Evolutionary conservation across 352 stramenopile genomes (phyloP), one percentile per base, ranked within the genome.

Genomic region (Phytopythium montanum): DNA sequence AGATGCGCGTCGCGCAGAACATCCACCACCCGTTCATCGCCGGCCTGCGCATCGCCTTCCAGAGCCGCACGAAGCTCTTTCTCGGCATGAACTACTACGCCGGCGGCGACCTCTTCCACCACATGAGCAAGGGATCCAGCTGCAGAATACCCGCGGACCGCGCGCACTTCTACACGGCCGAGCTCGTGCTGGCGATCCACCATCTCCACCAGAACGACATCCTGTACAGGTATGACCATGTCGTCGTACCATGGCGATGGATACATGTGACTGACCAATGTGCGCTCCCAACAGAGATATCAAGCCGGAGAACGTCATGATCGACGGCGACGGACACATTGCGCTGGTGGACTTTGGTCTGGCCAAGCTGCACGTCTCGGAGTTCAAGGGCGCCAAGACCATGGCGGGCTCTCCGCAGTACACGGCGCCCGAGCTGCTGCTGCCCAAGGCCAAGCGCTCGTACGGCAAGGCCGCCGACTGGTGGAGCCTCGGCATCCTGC

Each of bases 241-340:
- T 8, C 10, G 9, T 38, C 33, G 33, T 38, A n/a, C n/a, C n/a
- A n/a, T n/a, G n/a, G n/a, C n/a, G n/a, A n/a, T n/a, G n/a, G n/a
- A n/a, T 26, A 5, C 10, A 14, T 23, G 12, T 26, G 16, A 9
- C 7, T 28, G 25, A 33, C 39, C 18, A 50, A 18, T 12, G 5
- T 25, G 18, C 5, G 23, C 12, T 33, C 19, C 36, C 13, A 25
- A 21, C 46, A 88, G 90, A 66, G 96, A 99, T 67, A 95, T 99
- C 34, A 99, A 99, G 62, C 95, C 95, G 14, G 94, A 98, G 68
- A 98, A 99, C 61, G 81, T 98, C 19, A 96, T 98, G 73, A 96
- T 98, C 42, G 95, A 98, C 64, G 83, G 81, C 8, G 90, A 97
- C n/a, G 95, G 93, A 16, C 95, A 98, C 71, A 96, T 98, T 63